These are phyloP conservation scores for Pyracantha coccinea DNA, from an alignment of 331 rosid species.

Conservation along the genomic window DNA sequence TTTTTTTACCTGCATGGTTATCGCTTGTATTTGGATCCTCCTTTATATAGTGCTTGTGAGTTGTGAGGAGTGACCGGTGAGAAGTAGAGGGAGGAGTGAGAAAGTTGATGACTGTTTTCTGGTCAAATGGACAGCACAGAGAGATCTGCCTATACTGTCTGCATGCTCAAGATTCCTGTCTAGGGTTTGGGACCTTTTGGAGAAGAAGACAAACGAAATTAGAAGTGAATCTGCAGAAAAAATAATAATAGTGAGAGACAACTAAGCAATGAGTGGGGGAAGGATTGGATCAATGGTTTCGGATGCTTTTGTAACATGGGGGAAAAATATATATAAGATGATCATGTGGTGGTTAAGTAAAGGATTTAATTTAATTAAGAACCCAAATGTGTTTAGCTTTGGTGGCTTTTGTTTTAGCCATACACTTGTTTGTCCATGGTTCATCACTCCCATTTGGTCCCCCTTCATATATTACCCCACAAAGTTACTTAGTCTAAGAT, in stretches of 20 bases:
- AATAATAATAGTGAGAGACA: slow-evolving; percentile 47
- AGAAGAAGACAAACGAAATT: slow-evolving; percentile 58
- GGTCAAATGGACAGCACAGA: slow-evolving; percentile 75
- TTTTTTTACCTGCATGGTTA: slow-evolving; percentile 53
- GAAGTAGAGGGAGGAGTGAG: not conserved
- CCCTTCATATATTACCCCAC: not conserved
- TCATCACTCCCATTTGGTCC: slow-evolving; percentile 28
- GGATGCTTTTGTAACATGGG: slow-evolving; percentile 58
- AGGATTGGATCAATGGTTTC: slow-evolving; percentile 45
- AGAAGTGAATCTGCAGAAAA: slow-evolving; percentile 60
- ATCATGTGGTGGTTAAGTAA: slow-evolving; percentile 28
- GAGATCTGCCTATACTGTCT: slow-evolving; percentile 65
- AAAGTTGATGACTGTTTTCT: slow-evolving; percentile 31
- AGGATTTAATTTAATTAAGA: slow-evolving; percentile 9
- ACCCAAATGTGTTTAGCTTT: slow-evolving; percentile 19
- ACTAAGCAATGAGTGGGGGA: slow-evolving; percentile 63
- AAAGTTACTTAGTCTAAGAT: slow-evolving; percentile 12
- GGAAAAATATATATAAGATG: slow-evolving; percentile 15
- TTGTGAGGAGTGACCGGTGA: slow-evolving; percentile 2
- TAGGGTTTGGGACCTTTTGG: slow-evolving; percentile 27
- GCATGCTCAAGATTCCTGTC: slow-evolving; percentile 64
- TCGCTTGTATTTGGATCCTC: slow-evolving; percentile 16
- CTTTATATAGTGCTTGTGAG: slow-evolving; percentile 24
- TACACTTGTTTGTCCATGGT: slow-evolving; percentile 32
- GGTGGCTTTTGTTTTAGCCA: slow-evolving; percentile 44